Conservation (phyloP, 2,329 filamentous ascomycete species). For the Phoma sp. region DNA sequence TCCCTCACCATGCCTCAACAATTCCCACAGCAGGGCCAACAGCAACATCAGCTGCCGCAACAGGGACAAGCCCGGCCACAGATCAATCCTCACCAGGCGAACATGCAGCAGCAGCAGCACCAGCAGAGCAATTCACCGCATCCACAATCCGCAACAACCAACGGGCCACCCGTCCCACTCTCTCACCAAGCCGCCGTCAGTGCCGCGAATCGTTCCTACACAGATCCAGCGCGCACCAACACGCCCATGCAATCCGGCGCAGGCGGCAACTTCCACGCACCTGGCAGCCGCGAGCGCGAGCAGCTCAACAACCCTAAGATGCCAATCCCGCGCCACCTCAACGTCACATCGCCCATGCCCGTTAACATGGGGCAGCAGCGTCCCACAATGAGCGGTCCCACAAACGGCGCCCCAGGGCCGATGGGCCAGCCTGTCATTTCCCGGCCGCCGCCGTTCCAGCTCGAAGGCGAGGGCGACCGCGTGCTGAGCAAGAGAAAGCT, state of each 20-base stretch:
- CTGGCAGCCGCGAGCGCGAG: conserved; percentile 46
- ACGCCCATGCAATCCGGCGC: conserved; percentile 44
- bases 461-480: conserved; percentile 90
- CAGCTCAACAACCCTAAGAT: conserved; percentile 67
- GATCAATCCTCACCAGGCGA: conserved; percentile 46
- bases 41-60: conserved; percentile 35
- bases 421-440: conserved; percentile 86
- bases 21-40: conserved; percentile 37
- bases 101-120: conserved; percentile 39
- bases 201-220: conserved; percentile 50
- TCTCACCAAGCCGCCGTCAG: conserved; percentile 54
- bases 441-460: conserved; percentile 80
- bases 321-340: conserved; percentile 82
- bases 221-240: conserved; percentile 41
- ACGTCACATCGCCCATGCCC: conserved; percentile 73
- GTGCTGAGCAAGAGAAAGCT: conserved; percentile 98
- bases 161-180: conserved; percentile 48
- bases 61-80: conserved; percentile 43
- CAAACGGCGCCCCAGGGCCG: conserved; percentile 77
- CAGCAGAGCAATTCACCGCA: conserved; percentile 48
- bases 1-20: conserved; percentile 41
- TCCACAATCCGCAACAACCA: conserved; percentile 43
- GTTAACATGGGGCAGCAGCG: conserved; percentile 75
- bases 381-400: conserved; percentile 82
- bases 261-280: conserved; percentile 39